Percentiles rank a stretch among this genome's conserved stretches.
phyloP scores from a whole-genome alignment of 345 rosid species.

The Arabis alpina region DNA sequence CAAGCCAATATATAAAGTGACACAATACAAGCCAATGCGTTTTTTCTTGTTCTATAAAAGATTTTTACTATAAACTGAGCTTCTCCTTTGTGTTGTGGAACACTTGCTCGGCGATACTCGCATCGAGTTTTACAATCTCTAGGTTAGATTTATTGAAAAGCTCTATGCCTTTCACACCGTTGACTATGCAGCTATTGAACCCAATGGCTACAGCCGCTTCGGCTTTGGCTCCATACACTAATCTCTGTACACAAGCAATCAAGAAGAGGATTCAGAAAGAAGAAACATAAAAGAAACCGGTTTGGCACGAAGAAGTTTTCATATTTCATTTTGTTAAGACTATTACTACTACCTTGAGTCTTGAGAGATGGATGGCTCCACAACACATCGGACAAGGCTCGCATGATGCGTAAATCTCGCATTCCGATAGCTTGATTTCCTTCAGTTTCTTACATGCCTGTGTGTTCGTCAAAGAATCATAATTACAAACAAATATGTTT shows the following conservation, averaged over 20 bases:
- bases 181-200: slow-evolving; percentile 68
- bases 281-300: not conserved
- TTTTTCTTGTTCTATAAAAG: not conserved
- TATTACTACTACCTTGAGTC: slow-evolving; percentile 55
- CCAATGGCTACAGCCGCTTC: slow-evolving; percentile 81
- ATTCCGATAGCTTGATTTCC: slow-evolving; percentile 58
- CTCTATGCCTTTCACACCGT: slow-evolving; percentile 61
- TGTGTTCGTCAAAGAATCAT: not conserved
- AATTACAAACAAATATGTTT: not conserved
- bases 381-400: slow-evolving; percentile 86
- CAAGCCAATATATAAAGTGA: not conserved
- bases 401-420: slow-evolving; percentile 75
- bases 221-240: slow-evolving; percentile 79
- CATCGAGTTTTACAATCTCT: slow-evolving; percentile 77
- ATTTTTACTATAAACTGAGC: slow-evolving; percentile 29
- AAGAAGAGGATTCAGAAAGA: not conserved
- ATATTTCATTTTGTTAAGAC: slow-evolving; percentile 1
- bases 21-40: not conserved
- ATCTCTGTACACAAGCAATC: slow-evolving; percentile 47
- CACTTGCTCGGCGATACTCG: slow-evolving; percentile 74
- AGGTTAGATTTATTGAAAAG: slow-evolving; percentile 58
- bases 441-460: slow-evolving; percentile 80
- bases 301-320: not conserved
- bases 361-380: slow-evolving; percentile 78
- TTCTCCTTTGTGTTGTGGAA: slow-evolving; percentile 79